phyloP scores from a whole-genome alignment of 306 rosid genomes.

The Chamaecrista fasciculata region DNA sequence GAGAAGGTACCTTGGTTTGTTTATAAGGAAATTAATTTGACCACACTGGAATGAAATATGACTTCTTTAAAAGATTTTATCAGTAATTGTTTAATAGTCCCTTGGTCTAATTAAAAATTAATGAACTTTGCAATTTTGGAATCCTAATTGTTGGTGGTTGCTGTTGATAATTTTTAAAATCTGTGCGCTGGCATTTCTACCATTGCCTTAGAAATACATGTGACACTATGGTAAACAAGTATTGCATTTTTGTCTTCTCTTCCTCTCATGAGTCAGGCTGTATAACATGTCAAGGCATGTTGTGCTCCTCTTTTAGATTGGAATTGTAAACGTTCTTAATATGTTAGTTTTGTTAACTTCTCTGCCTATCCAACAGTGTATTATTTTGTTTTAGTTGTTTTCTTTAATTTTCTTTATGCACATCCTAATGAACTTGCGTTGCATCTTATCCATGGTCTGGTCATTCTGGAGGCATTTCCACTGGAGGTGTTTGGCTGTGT shows the following conservation, averaged over 20 bases:
- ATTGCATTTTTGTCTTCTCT: neutral
- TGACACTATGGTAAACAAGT: neutral
- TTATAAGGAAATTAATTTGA: conserved; percentile 73
- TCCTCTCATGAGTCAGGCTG: neutral
- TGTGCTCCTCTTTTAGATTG: neutral
- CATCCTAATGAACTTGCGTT: conserved; percentile 59
- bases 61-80: conserved; percentile 25
- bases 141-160: neutral
- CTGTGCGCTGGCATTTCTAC: neutral
- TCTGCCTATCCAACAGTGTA: neutral
- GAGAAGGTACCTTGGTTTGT: conserved; percentile 99
- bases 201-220: neutral
- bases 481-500: conserved; percentile 50
- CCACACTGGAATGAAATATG: conserved; percentile 37
- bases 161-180: neutral
- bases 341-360: neutral
- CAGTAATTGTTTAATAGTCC: neutral
- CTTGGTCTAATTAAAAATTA: conserved; percentile 14
- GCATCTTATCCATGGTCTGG: conserved; percentile 64
- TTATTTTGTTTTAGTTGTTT: neutral
- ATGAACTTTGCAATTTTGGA: conserved; percentile 9
- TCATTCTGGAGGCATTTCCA: conserved; percentile 58
- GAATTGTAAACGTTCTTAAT: neutral
- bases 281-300: neutral
- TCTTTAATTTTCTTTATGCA: conserved; percentile 14